Base-by-base conservation (phyloP, 352 stramenopile genomes). In the Phytophthora chlamydospora region DNA sequence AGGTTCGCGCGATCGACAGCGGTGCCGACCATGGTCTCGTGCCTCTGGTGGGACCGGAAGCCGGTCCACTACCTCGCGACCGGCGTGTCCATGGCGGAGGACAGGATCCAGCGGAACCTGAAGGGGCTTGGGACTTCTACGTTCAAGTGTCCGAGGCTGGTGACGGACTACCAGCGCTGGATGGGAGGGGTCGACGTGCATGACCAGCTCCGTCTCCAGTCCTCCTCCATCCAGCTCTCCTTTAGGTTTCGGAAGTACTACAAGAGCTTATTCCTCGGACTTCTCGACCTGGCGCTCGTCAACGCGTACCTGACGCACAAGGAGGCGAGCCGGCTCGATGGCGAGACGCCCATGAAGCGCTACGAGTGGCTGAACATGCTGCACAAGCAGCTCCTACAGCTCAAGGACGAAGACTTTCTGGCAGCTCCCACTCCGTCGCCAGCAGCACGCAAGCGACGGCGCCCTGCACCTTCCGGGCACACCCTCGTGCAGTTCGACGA, bases 31-130 rank as follows among this genome's bases (percentile, higher is more conserved):
- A 56, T 68, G 55, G 29, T 58, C 4, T 42, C 53, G 0, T 36
- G 47, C 19, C 51, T 43, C 12, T 68, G 67, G 62, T 54, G 55
- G 45, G 68, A 72, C 48, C 56, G 51, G n/a, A 72, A 76, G 36
- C 57, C 62, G 9, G 62, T 76, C 16, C 54, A 64, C 45, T 63
- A 64, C n/a, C 45, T 76, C 24, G 45, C 41, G 32, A 67, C 52
- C 11, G 62, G 57, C 27, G 40, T 34, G 7, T 21, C 40, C 2
- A 59, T 57, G 38, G 35, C 46, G 19, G 39, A 56, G 35, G 39
- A 51, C 0, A 35, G 16, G 1, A 60, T 65, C 32, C 19, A 57
- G 6, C 55, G 55, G 4, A 71, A 71, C 19, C 13, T 71, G 4
- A 71, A 71, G 44, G 32, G 24, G 32, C 10, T 38, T 13, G 56